These are phyloP conservation scores for Apiosordaria backusii DNA, from an alignment of 495 filamentous ascomycete genomes.

Conservation along the genomic window DNA sequence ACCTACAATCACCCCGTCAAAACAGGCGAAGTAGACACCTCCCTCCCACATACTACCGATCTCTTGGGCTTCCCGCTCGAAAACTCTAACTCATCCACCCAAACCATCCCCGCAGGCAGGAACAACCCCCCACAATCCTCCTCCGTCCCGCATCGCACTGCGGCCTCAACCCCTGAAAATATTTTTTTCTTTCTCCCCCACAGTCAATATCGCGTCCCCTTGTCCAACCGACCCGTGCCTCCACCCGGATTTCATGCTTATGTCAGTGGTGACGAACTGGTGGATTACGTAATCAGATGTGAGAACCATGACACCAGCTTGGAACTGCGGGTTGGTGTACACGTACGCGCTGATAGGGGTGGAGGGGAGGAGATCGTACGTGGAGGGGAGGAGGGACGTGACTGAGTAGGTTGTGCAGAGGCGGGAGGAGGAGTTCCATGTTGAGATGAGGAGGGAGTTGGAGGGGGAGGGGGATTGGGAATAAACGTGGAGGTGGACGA, in stretches of 20 bases:
- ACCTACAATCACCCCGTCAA: background rate
- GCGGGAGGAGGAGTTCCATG: background rate
- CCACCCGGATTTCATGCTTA: background rate
- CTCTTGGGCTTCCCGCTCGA: background rate
- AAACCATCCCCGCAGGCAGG: background rate
- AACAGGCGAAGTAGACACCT: background rate
- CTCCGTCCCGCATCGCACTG: slow-evolving; percentile 4
- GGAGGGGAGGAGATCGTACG: background rate
- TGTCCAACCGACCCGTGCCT: background rate
- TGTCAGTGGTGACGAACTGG: background rate
- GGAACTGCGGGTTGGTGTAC: background rate
- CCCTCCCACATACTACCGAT: background rate
- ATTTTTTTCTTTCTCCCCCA: background rate
- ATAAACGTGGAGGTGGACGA: slow-evolving; percentile 1
- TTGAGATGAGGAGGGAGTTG: background rate
- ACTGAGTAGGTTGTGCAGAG: background rate
- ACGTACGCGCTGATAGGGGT: background rate
- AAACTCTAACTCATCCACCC: background rate
- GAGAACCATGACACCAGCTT: background rate
- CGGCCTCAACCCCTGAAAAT: background rate
- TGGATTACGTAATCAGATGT: background rate
- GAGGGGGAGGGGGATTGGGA: background rate
- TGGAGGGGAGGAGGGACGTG: background rate
- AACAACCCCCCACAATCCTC: background rate
- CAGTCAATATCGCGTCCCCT: background rate